Base-by-base conservation (phyloP, 148 eudicot species). In the Selenicereus undatus region DNA sequence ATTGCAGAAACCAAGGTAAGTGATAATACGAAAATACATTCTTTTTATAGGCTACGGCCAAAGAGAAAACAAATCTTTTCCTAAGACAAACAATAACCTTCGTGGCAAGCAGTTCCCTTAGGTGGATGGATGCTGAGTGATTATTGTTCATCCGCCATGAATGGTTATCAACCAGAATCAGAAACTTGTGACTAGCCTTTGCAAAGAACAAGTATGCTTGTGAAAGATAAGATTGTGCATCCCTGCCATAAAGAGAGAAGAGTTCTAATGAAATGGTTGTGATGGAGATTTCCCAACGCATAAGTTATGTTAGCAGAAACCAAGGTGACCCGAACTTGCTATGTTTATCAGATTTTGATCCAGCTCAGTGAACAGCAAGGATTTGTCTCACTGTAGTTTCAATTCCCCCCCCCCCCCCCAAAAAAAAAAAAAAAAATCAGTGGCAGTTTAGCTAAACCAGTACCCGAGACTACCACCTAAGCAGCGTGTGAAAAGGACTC, bases 151-250 rank as follows among this genome's bases (percentile, higher is more conserved):
- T 84, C 79, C 92, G 85, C 98, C 99, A 96, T 81, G 99, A 93
- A 70, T 90, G 88, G 79, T 96, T 96, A 86, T 96, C 99, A 71
- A 96, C 99, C 88, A 96, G 72, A 80, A 96, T 88, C 71, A 88
- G 90, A 35, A 96, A 84, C 74, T 86, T 92, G 75, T 89, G 88
- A 83, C 95, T 96, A 54, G 86, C 85, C 76, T 87, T 81, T 65
- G 98, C 93, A 84, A 92, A 88, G 83, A 90, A 96, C 72, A 96
- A 82, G 93, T 85, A 87, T 50, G 91, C 92, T 83, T 93, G 93
- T 72, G 99, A 96, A 79, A 96, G 99, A 86, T 93, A 96, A 64
- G 99, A 92, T 86, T 96, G 98, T 84, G 91, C 85, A 82, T 96
- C 99, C 90, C 99, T 95, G 93, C 62, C 81, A 84, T 71, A 77